Conservation (phyloP, 2,329 filamentous ascomycete species). For the Diplodia sapinea region DNA sequence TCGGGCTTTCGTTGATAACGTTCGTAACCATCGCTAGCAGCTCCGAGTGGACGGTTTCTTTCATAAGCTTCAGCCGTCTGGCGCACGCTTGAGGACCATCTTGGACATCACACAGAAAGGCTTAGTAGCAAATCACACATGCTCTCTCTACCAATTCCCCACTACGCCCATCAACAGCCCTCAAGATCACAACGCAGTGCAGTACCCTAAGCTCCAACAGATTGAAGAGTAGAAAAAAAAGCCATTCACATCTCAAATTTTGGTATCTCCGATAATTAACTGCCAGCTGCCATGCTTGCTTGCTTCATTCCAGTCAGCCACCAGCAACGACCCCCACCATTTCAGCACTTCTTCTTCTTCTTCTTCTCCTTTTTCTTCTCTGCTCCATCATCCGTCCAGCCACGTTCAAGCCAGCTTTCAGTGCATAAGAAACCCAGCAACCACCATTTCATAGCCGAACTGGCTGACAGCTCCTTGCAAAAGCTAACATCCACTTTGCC, state of each 20-base stretch:
- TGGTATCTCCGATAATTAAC: conserved; percentile 28
- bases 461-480: too few species aligned
- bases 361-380: neutral
- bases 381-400: neutral
- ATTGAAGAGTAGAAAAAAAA: neutral
- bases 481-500: neutral
- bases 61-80: too few species aligned
- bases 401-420: neutral
- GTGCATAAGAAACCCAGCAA: neutral
- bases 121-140: too few species aligned
- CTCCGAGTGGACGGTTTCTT: too few species aligned
- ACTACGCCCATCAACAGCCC: too few species aligned
- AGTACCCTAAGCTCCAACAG: neutral
- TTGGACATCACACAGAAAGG: too few species aligned
- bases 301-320: too few species aligned
- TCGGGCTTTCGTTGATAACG: too few species aligned
- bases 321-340: neutral
- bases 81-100: too few species aligned
- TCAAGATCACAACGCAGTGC: neutral
- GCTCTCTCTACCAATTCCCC: too few species aligned
- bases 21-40: too few species aligned
- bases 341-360: neutral
- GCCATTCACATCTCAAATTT: conserved; percentile 29
- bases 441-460: neutral
- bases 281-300: conserved; percentile 4